Evolutionary conservation across 176 grass and related monocot genomes (phyloP).

Genomic region (Carex scoparia): DNA sequence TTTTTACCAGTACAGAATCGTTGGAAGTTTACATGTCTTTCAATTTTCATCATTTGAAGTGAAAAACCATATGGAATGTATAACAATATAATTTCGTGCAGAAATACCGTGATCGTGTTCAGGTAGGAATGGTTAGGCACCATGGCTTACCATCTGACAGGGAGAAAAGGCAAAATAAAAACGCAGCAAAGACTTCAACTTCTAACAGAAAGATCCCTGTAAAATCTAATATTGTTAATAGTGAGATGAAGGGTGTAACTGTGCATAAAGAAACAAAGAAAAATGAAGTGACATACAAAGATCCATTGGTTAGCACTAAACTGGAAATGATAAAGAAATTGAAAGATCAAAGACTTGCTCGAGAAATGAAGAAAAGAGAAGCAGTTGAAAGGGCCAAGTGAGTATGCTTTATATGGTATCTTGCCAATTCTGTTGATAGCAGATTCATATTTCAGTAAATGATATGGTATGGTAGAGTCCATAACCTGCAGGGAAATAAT

Average conservation of each 20-base stretch:
- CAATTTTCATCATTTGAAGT: conserved; percentile 3
- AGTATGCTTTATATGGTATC: conserved; percentile 27
- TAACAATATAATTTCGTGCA: background rate
- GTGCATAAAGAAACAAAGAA: conserved; percentile 49
- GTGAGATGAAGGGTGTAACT: conserved; percentile 22
- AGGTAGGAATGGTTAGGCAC: conserved; percentile 60
- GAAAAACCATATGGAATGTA: background rate
- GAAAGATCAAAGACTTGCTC: conserved; percentile 50
- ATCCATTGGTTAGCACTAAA: conserved; percentile 71
- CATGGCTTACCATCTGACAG: conserved; percentile 41
- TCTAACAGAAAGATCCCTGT: conserved; percentile 39
- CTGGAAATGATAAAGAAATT: conserved; percentile 90
- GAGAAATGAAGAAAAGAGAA: conserved; percentile 64
- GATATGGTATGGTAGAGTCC: background rate
- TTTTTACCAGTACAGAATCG: background rate
- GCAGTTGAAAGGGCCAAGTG: conserved; percentile 75
- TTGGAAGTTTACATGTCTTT: background rate
- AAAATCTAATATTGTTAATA: conserved; percentile 16
- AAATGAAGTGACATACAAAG: conserved; percentile 62
- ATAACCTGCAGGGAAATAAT: background rate
- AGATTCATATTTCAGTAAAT: background rate
- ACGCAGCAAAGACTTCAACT: conserved; percentile 31
- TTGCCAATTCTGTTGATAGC: conserved; percentile 2
- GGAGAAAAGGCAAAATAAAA: conserved; percentile 48
- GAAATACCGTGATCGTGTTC: conserved; percentile 88